These are phyloP conservation scores for Kalanchoe fedtschenkoi DNA, from an alignment of 164 flowering plant species.

Conservation along the genomic window DNA sequence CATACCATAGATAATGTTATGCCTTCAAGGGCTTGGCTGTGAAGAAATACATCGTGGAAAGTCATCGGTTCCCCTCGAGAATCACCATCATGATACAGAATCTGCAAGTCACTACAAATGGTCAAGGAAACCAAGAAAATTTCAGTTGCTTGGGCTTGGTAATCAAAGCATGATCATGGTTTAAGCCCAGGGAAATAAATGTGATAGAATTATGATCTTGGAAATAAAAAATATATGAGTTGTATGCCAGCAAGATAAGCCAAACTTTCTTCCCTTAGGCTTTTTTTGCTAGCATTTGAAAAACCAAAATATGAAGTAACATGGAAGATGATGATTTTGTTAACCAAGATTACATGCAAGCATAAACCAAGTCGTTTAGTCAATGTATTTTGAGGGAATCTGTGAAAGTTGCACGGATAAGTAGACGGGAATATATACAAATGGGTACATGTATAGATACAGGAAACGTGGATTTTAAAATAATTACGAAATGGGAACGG, in stretches of 20 bases:
- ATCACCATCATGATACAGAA: conserved; percentile 65
- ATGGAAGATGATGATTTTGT: neutral
- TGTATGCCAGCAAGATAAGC: neutral
- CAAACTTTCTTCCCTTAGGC: too few species aligned
- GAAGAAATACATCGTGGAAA: conserved; percentile 77
- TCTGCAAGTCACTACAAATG: conserved; percentile 24
- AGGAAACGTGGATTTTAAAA: too few species aligned
- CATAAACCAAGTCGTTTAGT: neutral
- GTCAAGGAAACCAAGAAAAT: neutral
- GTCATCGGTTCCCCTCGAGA: conserved; percentile 60
- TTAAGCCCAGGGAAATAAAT: neutral
- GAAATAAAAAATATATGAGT: neutral
- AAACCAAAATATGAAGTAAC: too few species aligned
- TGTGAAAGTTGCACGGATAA: too few species aligned
- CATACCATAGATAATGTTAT: conserved; percentile 75
- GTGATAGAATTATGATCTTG: neutral
- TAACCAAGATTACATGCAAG: neutral
- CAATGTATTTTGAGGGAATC: neutral
- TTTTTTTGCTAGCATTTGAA: too few species aligned
- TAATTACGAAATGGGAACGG: too few species aligned
- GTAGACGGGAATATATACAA: too few species aligned
- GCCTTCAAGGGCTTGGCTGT: conserved; percentile 92
- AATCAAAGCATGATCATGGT: neutral
- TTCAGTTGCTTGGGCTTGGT: neutral
- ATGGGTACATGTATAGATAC: too few species aligned